Evolutionary conservation across 2,329 filamentous ascomycete species (phyloP).

Genomic region (Penicillium fuscoglaucum): DNA sequence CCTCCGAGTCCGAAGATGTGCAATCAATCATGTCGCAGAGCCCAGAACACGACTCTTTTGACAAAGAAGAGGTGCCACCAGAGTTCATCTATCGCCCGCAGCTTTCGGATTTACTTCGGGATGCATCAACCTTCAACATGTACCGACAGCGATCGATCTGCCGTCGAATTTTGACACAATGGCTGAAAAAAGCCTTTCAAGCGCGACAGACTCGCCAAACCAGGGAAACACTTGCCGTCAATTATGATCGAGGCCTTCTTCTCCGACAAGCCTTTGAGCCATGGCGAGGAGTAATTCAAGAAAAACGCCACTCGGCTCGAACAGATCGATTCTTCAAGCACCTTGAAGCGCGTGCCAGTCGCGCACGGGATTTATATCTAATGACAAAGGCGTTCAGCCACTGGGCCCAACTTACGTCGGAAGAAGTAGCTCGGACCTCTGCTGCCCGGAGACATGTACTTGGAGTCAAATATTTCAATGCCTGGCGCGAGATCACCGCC

Average conservation of each 20-base stretch:
- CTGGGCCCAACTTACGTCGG: conserved; percentile 66
- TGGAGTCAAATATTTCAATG: conserved; percentile 66
- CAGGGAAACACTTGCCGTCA: conserved; percentile 48
- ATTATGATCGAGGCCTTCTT: conserved; percentile 53
- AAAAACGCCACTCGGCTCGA: conserved; percentile 46
- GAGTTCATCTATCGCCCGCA: conserved; percentile 51
- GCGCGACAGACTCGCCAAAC: conserved; percentile 37
- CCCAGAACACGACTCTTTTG: conserved; percentile 27
- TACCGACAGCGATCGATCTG: conserved; percentile 43
- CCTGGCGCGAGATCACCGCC: conserved; percentile 66
- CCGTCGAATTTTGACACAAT: conserved; percentile 46
- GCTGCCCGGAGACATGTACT: conserved; percentile 70
- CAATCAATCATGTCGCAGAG: conserved; percentile 23
- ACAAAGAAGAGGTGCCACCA: conserved; percentile 31
- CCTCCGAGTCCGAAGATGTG: conserved; percentile 24
- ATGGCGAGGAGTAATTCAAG: conserved; percentile 47
- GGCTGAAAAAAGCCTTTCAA: conserved; percentile 49
- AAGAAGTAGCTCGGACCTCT: conserved; percentile 66
- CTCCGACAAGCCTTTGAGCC: conserved; percentile 55
- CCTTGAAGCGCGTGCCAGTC: conserved; percentile 60
- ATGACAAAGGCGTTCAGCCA: conserved; percentile 65
- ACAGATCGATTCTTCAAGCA: conserved; percentile 56
- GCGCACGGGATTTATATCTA: conserved; percentile 66
- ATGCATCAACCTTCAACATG: conserved; percentile 52
- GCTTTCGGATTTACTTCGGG: conserved; percentile 52